phyloP scores from a whole-genome alignment of 139 green algal genomes.

The Zygnema cylindricum region DNA sequence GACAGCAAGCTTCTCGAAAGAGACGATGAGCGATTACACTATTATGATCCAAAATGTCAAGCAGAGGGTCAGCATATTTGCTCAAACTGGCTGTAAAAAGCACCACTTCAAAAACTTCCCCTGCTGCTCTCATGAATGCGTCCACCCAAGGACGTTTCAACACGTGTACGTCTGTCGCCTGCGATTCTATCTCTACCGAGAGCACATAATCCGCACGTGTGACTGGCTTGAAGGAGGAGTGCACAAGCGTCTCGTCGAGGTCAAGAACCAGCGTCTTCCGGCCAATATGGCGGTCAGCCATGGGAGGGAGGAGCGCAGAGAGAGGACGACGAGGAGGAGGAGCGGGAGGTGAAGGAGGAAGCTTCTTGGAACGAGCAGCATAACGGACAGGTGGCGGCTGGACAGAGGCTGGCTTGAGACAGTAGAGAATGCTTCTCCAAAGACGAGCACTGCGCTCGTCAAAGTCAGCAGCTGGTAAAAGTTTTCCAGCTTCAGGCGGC shows the following conservation, averaged over 20 bases:
- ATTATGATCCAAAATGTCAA: conserved; percentile 88
- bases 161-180: conserved; percentile 77
- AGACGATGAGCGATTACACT: conserved; percentile 83
- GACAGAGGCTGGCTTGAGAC: too few species aligned
- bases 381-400: too few species aligned
- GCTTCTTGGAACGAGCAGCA: too few species aligned
- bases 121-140: conserved; percentile 80
- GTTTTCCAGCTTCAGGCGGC: too few species aligned
- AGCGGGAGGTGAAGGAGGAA: too few species aligned
- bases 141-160: conserved; percentile 93
- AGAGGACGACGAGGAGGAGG: not conserved
- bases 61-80: conserved; percentile 86
- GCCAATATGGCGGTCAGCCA: conserved; percentile 17
- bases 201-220: conserved; percentile 90
- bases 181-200: conserved; percentile 86
- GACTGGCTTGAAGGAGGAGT: conserved; percentile 94
- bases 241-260: conserved; percentile 97
- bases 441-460: too few species aligned
- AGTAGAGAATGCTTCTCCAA: too few species aligned
- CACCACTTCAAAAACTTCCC: conserved; percentile 34
- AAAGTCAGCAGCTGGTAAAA: too few species aligned
- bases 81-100: conserved; percentile 57
- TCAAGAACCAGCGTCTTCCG: conserved; percentile 82
- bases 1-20: conserved; percentile 91
- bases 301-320: conserved; percentile 14